Conservation (phyloP, 2,329 filamentous ascomycete genomes). For the Chalara sp. region DNA sequence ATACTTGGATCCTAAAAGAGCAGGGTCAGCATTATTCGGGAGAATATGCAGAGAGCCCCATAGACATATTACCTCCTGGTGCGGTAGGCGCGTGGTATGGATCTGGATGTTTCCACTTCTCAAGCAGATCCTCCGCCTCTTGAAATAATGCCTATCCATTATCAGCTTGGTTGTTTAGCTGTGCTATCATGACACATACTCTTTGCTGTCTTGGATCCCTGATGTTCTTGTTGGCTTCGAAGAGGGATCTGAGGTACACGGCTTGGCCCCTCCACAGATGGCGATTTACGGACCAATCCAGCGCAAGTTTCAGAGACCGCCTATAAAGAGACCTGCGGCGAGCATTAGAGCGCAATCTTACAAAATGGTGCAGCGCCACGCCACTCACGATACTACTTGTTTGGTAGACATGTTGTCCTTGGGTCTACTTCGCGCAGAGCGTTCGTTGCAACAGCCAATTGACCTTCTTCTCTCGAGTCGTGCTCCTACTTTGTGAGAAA, state of each 20-base stretch:
- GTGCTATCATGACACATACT: constrained; percentile 30
- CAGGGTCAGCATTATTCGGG: constrained; percentile 5
- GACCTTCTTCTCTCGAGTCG: too few relatives aligned
- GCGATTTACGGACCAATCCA: constrained; percentile 93
- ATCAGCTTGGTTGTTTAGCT: constrained; percentile 6
- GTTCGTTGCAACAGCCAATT: too few relatives aligned
- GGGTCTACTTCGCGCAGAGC: too few relatives aligned
- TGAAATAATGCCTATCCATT: constrained; percentile 64
- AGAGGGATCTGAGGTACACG: constrained; percentile 88
- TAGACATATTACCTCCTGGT: constrained; percentile 66
- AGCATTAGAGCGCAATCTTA: constrained; percentile 7
- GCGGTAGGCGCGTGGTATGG: constrained; percentile 85
- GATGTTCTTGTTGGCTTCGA: constrained; percentile 86
- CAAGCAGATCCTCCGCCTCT: constrained; percentile 81
- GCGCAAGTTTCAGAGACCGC: constrained; percentile 82
- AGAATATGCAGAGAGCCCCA: too few relatives aligned
- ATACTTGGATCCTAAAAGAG: constrained; percentile 74
- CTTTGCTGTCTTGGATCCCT: constrained; percentile 79
- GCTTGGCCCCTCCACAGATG: constrained; percentile 94
- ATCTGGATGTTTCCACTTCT: constrained; percentile 97
- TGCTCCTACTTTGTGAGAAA: too few relatives aligned
- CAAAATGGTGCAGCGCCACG: background rate
- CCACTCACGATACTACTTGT: constrained; percentile 26
- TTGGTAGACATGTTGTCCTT: constrained; percentile 27
- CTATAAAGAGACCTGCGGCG: constrained; percentile 68